These are phyloP conservation scores for Podaxis pistillaris DNA, from an alignment of 768 basidiomycete species.

Conservation along the genomic window DNA sequence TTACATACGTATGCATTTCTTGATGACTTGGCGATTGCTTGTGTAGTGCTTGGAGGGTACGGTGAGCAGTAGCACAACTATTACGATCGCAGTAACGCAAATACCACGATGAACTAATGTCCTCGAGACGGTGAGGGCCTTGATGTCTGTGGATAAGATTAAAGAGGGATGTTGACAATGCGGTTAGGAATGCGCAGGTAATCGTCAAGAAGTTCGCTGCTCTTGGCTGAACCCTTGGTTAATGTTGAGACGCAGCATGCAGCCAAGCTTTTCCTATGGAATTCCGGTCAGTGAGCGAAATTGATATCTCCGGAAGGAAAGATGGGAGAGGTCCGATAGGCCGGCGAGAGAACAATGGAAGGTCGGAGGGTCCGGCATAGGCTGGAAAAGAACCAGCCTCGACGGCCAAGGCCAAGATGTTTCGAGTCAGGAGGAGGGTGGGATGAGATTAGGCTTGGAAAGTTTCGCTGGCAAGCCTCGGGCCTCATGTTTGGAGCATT, in stretches of 20 bases:
- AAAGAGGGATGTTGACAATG: slow-evolving; percentile 5
- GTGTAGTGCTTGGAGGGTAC: not conserved
- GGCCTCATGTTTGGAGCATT: slow-evolving; percentile 4
- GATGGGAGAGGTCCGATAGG: not conserved
- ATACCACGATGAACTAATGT: not conserved
- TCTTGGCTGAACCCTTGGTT: not conserved
- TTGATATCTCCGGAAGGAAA: not conserved
- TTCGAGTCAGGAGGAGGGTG: not conserved
- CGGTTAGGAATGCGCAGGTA: not conserved
- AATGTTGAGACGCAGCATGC: not conserved
- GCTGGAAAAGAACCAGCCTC: not conserved
- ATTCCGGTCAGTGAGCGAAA: not conserved
- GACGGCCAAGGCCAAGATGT: slow-evolving; percentile 6
- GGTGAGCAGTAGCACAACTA: not conserved
- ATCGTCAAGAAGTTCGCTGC: not conserved
- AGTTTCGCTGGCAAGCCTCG: not conserved
- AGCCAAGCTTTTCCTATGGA: not conserved
- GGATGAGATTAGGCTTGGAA: not conserved
- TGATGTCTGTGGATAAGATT: not conserved
- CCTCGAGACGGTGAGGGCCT: not conserved
- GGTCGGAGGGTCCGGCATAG: not conserved
- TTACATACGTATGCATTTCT: slow-evolving; percentile 9
- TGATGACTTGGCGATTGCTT: not conserved
- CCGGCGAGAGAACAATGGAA: not conserved
- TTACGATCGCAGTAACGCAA: not conserved